Conservation (phyloP, 345 rosid genomes). For the Rhizophora apiculata region DNA sequence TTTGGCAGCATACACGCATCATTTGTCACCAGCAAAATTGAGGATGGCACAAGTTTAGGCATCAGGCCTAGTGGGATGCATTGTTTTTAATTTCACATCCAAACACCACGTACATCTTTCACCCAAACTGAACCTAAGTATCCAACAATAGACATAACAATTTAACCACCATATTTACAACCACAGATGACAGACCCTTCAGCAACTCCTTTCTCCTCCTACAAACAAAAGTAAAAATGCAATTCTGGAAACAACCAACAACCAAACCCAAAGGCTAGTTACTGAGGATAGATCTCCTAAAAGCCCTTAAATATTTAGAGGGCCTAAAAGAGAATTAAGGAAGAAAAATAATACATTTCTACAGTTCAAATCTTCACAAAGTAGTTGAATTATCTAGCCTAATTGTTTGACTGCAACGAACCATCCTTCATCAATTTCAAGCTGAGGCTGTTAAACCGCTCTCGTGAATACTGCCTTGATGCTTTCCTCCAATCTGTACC, state of each 20-base stretch:
- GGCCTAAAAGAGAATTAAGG: background rate
- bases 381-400: slow-evolving; percentile 24
- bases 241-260: slow-evolving; percentile 7
- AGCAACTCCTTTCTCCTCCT: slow-evolving; percentile 8
- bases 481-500: slow-evolving; percentile 41
- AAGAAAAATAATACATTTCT: background rate
- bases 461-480: slow-evolving; percentile 34
- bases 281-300: slow-evolving; percentile 4
- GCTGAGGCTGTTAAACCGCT: slow-evolving; percentile 29
- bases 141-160: background rate
- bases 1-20: too few relatives aligned
- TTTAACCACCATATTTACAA: slow-evolving; percentile 30
- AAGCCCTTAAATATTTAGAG: background rate
- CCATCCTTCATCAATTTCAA: slow-evolving; percentile 33
- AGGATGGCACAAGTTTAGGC: too few relatives aligned
- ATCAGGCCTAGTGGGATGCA: too few relatives aligned
- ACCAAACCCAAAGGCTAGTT: slow-evolving; percentile 19
- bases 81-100: background rate
- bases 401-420: slow-evolving; percentile 27
- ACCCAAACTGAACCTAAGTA: background rate
- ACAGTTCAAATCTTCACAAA: background rate
- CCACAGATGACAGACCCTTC: slow-evolving; percentile 8
- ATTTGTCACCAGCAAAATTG: too few relatives aligned
- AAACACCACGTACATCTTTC: background rate
- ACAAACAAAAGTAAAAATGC: slow-evolving; percentile 13